Conservation (phyloP, 2,329 filamentous ascomycete species). For the Pestalotiopsis sp. region DNA sequence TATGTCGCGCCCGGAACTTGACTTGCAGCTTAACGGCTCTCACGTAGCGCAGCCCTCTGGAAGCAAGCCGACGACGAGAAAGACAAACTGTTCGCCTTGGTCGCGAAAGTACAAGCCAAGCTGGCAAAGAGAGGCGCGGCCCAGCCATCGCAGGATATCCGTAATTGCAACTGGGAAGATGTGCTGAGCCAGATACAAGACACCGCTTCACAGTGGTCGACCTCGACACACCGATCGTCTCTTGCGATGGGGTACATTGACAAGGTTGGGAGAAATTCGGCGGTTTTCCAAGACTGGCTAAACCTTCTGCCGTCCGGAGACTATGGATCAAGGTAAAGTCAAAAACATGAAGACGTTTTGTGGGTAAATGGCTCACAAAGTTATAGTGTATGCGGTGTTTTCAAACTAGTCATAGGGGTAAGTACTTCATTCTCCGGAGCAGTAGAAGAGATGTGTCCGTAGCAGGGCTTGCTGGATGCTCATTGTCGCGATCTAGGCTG, state of each 20-base stretch:
- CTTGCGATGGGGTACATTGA: background rate
- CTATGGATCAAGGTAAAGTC: background rate
- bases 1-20: background rate
- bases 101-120: background rate
- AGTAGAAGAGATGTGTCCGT: background rate
- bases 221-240: background rate
- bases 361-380: background rate
- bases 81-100: background rate
- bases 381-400: slow-evolving; percentile 5
- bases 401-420: background rate
- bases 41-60: background rate
- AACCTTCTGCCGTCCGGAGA: background rate
- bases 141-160: background rate
- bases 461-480: background rate
- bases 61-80: slow-evolving; percentile 2
- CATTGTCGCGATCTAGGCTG: background rate
- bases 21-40: background rate
- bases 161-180: background rate
- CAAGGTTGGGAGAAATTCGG: background rate
- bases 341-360: too few relatives aligned
- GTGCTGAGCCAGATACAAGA: background rate
- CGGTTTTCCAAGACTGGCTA: background rate
- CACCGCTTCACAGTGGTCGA: background rate
- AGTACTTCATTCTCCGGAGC: background rate
- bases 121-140: background rate